Conservation (phyloP, 2,329 filamentous ascomycete genomes). For the Pseudocercospora vitis region DNA sequence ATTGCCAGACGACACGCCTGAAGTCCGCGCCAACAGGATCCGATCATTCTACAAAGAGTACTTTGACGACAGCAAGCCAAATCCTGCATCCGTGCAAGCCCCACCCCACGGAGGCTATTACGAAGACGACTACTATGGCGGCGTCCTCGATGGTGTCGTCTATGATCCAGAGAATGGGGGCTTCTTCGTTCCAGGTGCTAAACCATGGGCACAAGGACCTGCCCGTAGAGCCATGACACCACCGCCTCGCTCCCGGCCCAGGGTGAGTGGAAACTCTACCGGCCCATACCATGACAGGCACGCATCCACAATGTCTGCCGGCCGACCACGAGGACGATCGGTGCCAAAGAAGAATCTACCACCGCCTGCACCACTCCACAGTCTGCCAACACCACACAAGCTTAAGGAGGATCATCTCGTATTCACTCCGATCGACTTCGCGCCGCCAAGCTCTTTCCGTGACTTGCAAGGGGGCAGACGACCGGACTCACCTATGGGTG, state of each 20-base stretch:
- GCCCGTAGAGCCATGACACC: conserved; percentile 93
- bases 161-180: conserved; percentile 59
- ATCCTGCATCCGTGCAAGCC: conserved; percentile 44
- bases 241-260: conserved; percentile 66
- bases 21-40: conserved; percentile 92
- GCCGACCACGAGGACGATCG: conserved; percentile 29
- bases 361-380: conserved; percentile 70
- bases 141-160: conserved; percentile 63
- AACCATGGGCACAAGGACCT: conserved; percentile 78
- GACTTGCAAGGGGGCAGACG: conserved; percentile 68
- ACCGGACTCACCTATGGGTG: conserved; percentile 61
- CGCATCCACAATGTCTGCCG: conserved; percentile 38
- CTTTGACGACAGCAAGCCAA: conserved; percentile 77
- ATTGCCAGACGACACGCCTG: conserved; percentile 84
- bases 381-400: conserved; percentile 81
- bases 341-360: conserved; percentile 61
- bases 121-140: conserved; percentile 74
- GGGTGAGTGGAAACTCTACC: conserved; percentile 46
- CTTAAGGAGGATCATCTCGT: conserved; percentile 72
- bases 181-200: conserved; percentile 58
- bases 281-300: conserved; percentile 37
- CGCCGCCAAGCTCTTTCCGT: conserved; percentile 64
- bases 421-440: conserved; percentile 78
- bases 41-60: conserved; percentile 99
- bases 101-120: conserved; percentile 42